Evolutionary conservation across 257 asterid genomes (phyloP), one percentile per base, ranked within the genome.

Genomic region (Cordia subcordata): DNA sequence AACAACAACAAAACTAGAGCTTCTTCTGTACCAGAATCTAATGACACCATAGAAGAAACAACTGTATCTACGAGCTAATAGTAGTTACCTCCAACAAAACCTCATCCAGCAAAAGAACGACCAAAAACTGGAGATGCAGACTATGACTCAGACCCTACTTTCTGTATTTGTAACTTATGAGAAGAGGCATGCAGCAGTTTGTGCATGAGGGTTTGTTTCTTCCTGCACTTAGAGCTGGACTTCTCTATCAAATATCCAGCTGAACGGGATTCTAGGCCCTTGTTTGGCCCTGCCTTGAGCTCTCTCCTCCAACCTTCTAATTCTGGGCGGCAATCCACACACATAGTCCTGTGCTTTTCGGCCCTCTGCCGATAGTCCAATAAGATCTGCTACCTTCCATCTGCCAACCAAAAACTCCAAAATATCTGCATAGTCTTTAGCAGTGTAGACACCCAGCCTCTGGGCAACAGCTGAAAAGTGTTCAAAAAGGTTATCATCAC

Each of bases 391-490:
- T 70, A 86, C 90, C 57, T 79, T 86, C 95, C 95, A 86, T 55
- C 85, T 67, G 8, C 66, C 67, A 5, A 86, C 95, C 68, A 86
- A 66, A 68, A 84, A 88, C 68, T 86, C 93, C 20, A 86, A 65
- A 38, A 86, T 86, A 73, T 81, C 93, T 5, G 95, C 95, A 8
- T 86, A 86, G 77, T 86, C 95, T 62, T 63, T 72, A 23, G 93
- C 90, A 3, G 95, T 81, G 58, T 86, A 86, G 55, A 86, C 87
- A 20, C 87, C 86, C 0, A 86, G 87, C 11, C 84, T 71, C 21
- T 84, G 95, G 23, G 95, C 93, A 8, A 86, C 90, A 11, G 90
- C 74, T 19, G 95, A 86, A 66, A 83, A 86, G 68, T 86, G 74
- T 4, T 86, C 86, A 39, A 86, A 86, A 33, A 86, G 85, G 60